Percentiles rank a stretch among this genome's conserved stretches.
These are phyloP conservation scores for Helminthosporium solani DNA, from an alignment of 2,329 filamentous ascomycete species.

Conservation along the genomic window DNA sequence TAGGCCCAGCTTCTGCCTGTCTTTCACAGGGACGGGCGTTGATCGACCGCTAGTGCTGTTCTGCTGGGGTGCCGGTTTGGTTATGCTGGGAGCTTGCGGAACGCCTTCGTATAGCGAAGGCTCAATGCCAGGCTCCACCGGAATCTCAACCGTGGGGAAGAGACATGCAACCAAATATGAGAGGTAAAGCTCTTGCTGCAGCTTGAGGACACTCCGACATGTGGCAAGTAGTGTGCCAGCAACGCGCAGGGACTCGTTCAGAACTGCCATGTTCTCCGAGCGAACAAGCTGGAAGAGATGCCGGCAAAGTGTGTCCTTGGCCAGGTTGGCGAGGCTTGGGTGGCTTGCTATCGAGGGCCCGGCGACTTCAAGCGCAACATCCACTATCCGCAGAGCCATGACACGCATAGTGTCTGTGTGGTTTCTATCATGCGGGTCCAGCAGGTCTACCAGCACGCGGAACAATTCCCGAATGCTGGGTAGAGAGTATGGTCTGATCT, in stretches of 20 bases:
- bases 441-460: constrained; percentile 84
- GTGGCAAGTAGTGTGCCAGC: constrained; percentile 88
- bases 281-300: constrained; percentile 95
- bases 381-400: constrained; percentile 95
- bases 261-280: constrained; percentile 92
- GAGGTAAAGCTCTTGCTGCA: constrained; percentile 94
- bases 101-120: constrained; percentile 90
- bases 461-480: constrained; percentile 95
- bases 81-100: constrained; percentile 83
- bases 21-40: constrained; percentile 88
- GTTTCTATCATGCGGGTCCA: constrained; percentile 89
- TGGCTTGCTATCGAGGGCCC: constrained; percentile 93
- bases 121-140: constrained; percentile 84
- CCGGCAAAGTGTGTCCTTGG: constrained; percentile 89
- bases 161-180: constrained; percentile 93
- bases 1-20: constrained; percentile 86
- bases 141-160: constrained; percentile 92
- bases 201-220: constrained; percentile 83
- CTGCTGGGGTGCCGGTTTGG: constrained; percentile 75
- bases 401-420: constrained; percentile 95
- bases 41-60: constrained; percentile 69
- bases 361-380: constrained; percentile 93
- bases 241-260: constrained; percentile 90
- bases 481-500: constrained; percentile 84
- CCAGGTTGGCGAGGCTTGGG: constrained; percentile 80